These are phyloP conservation scores for Ashbya aceris DNA, from an alignment of 1,139 yeast genomes.

Conservation along the genomic window DNA sequence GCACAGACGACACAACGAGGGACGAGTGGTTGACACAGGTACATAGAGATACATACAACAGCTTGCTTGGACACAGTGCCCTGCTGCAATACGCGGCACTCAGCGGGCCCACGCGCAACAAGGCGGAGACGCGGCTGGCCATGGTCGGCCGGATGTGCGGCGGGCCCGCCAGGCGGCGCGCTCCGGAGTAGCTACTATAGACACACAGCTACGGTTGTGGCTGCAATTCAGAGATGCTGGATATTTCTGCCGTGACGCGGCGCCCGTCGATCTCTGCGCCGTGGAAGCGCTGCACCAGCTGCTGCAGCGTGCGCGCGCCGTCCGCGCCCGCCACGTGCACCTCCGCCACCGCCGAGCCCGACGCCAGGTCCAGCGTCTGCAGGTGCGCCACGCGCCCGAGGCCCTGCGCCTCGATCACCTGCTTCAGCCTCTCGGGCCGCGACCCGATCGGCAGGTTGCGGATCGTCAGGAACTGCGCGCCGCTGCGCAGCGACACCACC, in stretches of 20 bases:
- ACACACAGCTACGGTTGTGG: constrained; percentile 1
- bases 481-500: constrained; percentile 17
- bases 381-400: constrained; percentile 15
- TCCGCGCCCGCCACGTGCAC: constrained; percentile 17
- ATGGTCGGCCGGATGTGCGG: constrained; percentile 22
- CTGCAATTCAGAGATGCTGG: constrained; percentile 7
- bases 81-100: constrained; percentile 58
- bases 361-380: constrained; percentile 22
- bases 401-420: constrained; percentile 17
- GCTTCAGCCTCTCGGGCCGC: constrained; percentile 17
- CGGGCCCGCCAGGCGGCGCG: not conserved
- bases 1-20: constrained; percentile 22
- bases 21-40: constrained; percentile 39
- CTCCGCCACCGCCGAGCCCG: constrained; percentile 26
- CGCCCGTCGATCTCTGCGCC: constrained; percentile 27
- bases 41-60: constrained; percentile 65
- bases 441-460: constrained; percentile 24
- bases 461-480: constrained; percentile 13
- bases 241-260: constrained; percentile 12
- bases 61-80: constrained; percentile 61
- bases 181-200: not conserved
- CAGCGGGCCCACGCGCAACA: constrained; percentile 35
- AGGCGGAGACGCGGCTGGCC: constrained; percentile 19
- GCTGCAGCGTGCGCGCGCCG: constrained; percentile 9
- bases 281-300: constrained; percentile 19